Evolutionary conservation across 108 stramenopile genomes (phyloP), one percentile per base, ranked within the genome.

Genomic region (Pelagomonas calceolata): DNA sequence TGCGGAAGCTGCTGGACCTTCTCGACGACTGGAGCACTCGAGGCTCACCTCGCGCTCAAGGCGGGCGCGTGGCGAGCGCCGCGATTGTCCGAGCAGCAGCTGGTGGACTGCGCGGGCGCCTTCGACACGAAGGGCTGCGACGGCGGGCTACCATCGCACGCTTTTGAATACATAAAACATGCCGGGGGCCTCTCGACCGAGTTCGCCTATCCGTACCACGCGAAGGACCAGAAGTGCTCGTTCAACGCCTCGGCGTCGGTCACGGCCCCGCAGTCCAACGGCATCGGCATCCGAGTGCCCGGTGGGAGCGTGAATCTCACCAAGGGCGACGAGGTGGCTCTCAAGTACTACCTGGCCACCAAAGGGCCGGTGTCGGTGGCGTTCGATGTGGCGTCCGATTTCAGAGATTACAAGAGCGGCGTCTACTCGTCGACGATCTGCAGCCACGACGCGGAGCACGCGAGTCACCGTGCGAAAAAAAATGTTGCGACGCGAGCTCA

Each of bases 311-410:
- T 73, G 65, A 84, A 86, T 63, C 81, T 87, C 18, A 76, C 82
- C 12, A 32, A 64, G 43, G 21, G 73, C 36, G 75, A 73, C 64
- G 86, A 86, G 73, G 78, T 32, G 36, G 76, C 77, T 35, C 73
- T 81, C 39, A 34, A 66, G 32, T 32, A 66, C 66, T 17, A 66
- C 32, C 33, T 18, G 66, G 81, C 76, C 9, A 36, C 72, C 32
- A 68, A 82, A 46, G 81, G 79, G 63, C 86, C 86, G 10, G 89
- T 92, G 10, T 79, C 83, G 35, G 82, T 92, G 33, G 90, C 89
- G 29, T 89, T 90, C 68, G 84, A 91, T 66, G 92, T 90, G 7
- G 81, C 81, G 14, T 79, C 84, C 9, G 84, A 85, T 65, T 87
- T 87, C 78, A 75, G 85, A 10, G 65, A 85, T 21, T 87, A 87